A percentile compares a stretch with the other conserved stretches of the same genome.
These are phyloP conservation scores for Ormosia emarginata DNA, from an alignment of 306 rosid genomes.

Conservation along the genomic window DNA sequence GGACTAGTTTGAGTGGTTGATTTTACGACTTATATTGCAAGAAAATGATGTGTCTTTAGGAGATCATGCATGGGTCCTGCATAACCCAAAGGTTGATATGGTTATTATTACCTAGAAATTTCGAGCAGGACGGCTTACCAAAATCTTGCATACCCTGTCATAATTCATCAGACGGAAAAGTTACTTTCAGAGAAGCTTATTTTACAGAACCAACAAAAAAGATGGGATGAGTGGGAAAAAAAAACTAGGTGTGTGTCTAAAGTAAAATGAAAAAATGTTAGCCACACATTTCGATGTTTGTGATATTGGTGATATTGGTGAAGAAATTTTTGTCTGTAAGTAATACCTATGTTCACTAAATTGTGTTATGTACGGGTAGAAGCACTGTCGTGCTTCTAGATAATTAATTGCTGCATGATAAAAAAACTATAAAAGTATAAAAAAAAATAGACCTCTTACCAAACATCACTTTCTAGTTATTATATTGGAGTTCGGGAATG, in stretches of 20 bases:
- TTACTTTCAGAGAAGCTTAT: background rate
- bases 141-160: background rate
- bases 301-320: background rate
- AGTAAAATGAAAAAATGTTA: background rate
- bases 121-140: slow-evolving; percentile 28
- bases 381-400: background rate
- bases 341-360: background rate
- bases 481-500: slow-evolving; percentile 21
- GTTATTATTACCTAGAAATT: slow-evolving; percentile 29
- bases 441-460: slow-evolving; percentile 31
- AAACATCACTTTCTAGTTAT: slow-evolving; percentile 31
- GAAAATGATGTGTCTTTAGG: slow-evolving; percentile 28
- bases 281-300: background rate
- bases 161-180: background rate
- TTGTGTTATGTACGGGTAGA: background rate
- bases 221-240: background rate
- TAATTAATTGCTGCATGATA: slow-evolving; percentile 9
- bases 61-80: slow-evolving; percentile 29
- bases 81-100: slow-evolving; percentile 27
- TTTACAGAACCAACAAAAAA: background rate
- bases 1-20: slow-evolving; percentile 18
- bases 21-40: slow-evolving; percentile 31
- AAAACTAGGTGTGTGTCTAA: background rate
- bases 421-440: background rate
- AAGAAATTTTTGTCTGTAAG: background rate